A percentile compares a stretch with the other conserved stretches of the same genome.
Evolutionary conservation across 2,329 filamentous ascomycete genomes (phyloP).

Genomic region (Phialocephala sp.): DNA sequence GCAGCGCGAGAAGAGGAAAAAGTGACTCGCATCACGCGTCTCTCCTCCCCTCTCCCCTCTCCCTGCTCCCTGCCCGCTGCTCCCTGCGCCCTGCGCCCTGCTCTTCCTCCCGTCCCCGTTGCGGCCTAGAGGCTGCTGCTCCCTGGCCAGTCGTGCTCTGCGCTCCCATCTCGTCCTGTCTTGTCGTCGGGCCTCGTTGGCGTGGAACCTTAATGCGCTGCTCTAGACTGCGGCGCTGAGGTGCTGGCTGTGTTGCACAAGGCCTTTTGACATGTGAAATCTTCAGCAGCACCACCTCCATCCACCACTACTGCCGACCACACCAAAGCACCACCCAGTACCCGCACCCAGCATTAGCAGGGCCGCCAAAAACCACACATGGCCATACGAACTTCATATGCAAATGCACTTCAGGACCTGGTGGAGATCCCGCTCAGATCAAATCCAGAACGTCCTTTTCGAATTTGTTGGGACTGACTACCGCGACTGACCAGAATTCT

Average conservation of each 20-base stretch:
- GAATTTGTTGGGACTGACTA: constrained; percentile 18
- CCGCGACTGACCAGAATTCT: too few relatives aligned
- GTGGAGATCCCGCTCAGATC: constrained; percentile 17
- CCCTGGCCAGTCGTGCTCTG: too few relatives aligned
- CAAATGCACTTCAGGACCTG: constrained; percentile 17
- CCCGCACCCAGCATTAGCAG: constrained; percentile 2
- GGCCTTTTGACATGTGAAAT: constrained; percentile 26
- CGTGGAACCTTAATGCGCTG: background rate
- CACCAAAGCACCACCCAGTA: background rate
- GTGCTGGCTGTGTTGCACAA: too few relatives aligned
- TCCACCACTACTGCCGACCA: background rate
- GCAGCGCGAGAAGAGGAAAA: background rate
- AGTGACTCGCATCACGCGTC: constrained; percentile 7
- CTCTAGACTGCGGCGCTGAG: background rate
- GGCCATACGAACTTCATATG: constrained; percentile 11
- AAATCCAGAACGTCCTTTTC: constrained; percentile 9
- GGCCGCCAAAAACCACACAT: background rate
- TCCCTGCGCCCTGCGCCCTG: background rate
- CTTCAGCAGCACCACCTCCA: background rate
- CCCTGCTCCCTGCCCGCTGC: background rate
- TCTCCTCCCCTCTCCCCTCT: background rate
- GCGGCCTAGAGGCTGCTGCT: too few relatives aligned
- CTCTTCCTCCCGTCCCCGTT: background rate
- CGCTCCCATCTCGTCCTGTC: too few relatives aligned
- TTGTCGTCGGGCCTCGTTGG: too few relatives aligned